Conservation (phyloP, 2,329 filamentous ascomycete species). For the Talaromyces rugulosus region DNA sequence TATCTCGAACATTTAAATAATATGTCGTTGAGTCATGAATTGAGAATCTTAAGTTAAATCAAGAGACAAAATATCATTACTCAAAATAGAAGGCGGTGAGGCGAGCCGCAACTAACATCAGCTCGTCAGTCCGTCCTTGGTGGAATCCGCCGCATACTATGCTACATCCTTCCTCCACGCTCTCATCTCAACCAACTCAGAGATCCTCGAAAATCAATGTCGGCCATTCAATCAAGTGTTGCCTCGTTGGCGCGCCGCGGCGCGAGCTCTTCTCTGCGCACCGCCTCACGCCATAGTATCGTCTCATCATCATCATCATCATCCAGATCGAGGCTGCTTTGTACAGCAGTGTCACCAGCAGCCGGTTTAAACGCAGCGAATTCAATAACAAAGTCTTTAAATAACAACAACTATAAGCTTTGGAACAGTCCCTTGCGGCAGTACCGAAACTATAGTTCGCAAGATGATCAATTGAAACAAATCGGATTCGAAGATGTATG, state of each 20-base stretch:
- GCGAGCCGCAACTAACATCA: not conserved
- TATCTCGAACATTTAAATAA: not conserved
- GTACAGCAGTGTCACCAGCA: not conserved
- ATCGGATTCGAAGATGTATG: conserved; percentile 36
- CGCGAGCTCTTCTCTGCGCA: not conserved
- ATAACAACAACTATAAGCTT: not conserved
- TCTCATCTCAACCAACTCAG: not conserved
- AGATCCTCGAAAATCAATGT: not conserved
- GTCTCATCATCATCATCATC: not conserved
- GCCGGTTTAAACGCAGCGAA: not conserved
- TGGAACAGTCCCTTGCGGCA: not conserved
- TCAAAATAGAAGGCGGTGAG: not conserved
- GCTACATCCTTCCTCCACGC: too few relatives aligned
- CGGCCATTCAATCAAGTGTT: not conserved
- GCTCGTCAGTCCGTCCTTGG: not conserved
- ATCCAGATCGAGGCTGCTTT: not conserved
- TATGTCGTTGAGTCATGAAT: too few relatives aligned
- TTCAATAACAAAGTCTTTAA: not conserved
- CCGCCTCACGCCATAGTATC: conserved; percentile 4
- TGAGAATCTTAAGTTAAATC: not conserved
- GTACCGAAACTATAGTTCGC: conserved; percentile 4
- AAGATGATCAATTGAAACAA: conserved; percentile 16
- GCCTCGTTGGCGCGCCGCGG: conserved; percentile 7
- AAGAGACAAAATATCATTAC: not conserved
- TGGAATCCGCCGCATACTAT: not conserved